Conservation (phyloP, 164 flowering plant genomes). For the Vitis rotundifolia region DNA sequence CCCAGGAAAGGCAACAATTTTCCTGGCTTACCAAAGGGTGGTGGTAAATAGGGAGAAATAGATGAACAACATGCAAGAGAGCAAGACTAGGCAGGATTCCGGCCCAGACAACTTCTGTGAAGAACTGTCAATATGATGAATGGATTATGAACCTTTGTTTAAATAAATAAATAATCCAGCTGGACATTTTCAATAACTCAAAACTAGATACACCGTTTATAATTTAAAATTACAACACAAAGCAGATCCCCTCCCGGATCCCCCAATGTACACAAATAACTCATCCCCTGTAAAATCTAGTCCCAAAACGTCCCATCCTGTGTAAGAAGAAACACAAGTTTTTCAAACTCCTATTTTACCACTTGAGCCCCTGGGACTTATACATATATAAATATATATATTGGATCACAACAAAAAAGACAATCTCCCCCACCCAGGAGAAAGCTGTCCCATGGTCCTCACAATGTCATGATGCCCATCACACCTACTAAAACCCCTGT, state of each 20-base stretch:
- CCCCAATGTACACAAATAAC: constrained; percentile 32
- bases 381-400: not conserved
- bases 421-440: not conserved
- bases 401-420: not conserved
- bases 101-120: too few relatives aligned
- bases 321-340: constrained; percentile 4
- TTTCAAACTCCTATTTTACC: constrained; percentile 10
- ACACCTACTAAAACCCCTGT: not conserved
- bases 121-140: too few relatives aligned
- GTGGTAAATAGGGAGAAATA: too few relatives aligned
- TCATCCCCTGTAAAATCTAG: constrained; percentile 21
- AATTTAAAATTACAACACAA: constrained; percentile 34
- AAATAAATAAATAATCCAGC: not conserved
- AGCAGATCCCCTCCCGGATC: constrained; percentile 23
- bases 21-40: too few relatives aligned
- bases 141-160: too few relatives aligned
- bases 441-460: constrained; percentile 1
- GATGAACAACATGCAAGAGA: too few relatives aligned
- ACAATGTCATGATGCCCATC: not conserved
- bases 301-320: constrained; percentile 15
- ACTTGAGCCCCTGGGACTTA: constrained; percentile 5
- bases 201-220: constrained; percentile 30
- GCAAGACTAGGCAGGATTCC: too few relatives aligned
- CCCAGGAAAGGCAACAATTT: too few relatives aligned
- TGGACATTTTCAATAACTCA: constrained; percentile 19